Conservation (phyloP, 345 rosid genomes). For the Geranium brycei region DNA sequence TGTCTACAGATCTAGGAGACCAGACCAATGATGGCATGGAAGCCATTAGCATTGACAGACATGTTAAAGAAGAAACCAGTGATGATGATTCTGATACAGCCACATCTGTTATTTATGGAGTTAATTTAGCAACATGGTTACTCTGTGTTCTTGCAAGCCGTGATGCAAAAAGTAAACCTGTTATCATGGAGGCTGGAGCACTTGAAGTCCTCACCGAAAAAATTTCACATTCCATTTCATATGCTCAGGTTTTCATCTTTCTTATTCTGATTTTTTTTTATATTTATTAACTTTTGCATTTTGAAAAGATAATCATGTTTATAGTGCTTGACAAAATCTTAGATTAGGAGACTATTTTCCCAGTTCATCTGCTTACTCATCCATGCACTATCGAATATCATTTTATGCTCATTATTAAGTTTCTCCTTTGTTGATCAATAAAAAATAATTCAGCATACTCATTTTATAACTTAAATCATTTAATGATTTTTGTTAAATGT, state of each 20-base stretch:
- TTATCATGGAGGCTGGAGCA: slow-evolving; percentile 87
- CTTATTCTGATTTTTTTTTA: not conserved
- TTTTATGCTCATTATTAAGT: no score
- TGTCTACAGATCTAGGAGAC: slow-evolving; percentile 29
- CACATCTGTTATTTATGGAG: slow-evolving; percentile 52
- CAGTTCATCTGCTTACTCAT: not conserved
- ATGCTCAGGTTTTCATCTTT: slow-evolving; percentile 49
- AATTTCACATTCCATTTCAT: slow-evolving; percentile 44
- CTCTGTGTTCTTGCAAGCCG: slow-evolving; percentile 88
- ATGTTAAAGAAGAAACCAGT: slow-evolving; percentile 39
- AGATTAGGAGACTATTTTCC: not conserved
- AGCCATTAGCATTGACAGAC: slow-evolving; percentile 49
- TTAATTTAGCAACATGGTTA: slow-evolving; percentile 74
- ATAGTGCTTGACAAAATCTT: not conserved
- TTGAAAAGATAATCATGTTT: not conserved
- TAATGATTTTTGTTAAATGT: slow-evolving; percentile 13
- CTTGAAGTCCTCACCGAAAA: slow-evolving; percentile 76
- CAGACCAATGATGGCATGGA: slow-evolving; percentile 38
- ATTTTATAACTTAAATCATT: slow-evolving; percentile 5
- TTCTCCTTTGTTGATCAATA: no score
- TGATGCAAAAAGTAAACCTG: slow-evolving; percentile 61
- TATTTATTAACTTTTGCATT: not conserved
- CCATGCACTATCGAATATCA: no score
- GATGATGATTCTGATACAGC: slow-evolving; percentile 33
- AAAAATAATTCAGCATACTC: no score